Evolutionary conservation across 2,329 filamentous ascomycete species (phyloP), one percentile per base, ranked within the genome.

Genomic region (Xylariaceae sp.): DNA sequence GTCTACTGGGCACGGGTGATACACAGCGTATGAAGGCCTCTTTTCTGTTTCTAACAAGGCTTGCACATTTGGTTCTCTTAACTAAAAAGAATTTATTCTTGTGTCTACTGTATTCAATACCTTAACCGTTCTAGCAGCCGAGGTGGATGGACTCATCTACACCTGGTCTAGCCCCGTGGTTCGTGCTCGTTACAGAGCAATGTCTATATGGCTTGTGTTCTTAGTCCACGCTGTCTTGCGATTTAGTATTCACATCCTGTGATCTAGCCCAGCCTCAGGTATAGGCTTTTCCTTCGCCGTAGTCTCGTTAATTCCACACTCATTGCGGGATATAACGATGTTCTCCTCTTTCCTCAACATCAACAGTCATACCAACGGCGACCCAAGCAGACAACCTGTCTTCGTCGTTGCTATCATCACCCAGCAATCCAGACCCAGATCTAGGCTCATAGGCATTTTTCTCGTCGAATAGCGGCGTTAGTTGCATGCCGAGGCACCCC

Each of bases 401-500:
- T 6, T 18, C 55, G 27, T 53, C 48, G 59, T 80, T 56, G 24
- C 60, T 56, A 21, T 70, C 65, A 8, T 68, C 66, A 18, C 61
- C 57, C n/a, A 65, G 46, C 44, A 58, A 40, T 1, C 52, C 55
- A 15, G 55, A 58, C 8, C 47, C 23, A 1, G 29, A 32, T 10
- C 15, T 11, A 6, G 41, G 15, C 16, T 30, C 24, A 39, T 6
- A 9, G 3, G 27, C n/a, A 3, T 18, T 32, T 9, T 54, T 61
- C 2, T 61, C 48, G 7, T 76, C 67, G 57, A 79, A 82, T 24
- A 82, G 60, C 5, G 86, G 85, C 32, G 82, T 84, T 54, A 88
- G 71, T 67, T 87, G 84, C 82, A 89, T 85, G 5, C 85, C 86
- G 21, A 88, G 65, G 59, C 84, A 86, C 0, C 83, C 81, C 47